Conservation (phyloP, 2,329 filamentous ascomycete genomes). For the Fusarium subtropicale region DNA sequence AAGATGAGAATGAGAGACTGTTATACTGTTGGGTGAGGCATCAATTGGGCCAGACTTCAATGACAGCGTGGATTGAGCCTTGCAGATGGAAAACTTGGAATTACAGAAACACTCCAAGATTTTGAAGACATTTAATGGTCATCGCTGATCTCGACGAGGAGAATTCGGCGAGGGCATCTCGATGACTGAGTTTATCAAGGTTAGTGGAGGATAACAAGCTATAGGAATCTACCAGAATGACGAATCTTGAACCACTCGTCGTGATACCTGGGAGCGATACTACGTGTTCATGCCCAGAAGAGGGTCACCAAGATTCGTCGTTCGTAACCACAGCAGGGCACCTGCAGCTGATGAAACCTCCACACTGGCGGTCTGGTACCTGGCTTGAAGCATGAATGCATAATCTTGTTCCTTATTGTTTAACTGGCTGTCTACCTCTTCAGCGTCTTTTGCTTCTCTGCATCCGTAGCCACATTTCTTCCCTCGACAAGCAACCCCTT, state of each 20-base stretch:
- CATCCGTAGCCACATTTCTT: slow-evolving; percentile 81
- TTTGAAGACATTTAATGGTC: neutral
- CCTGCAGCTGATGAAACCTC: slow-evolving; percentile 2
- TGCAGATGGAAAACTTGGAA: slow-evolving; percentile 23
- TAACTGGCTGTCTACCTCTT: slow-evolving; percentile 61
- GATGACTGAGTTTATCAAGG: slow-evolving; percentile 3
- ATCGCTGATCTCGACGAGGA: slow-evolving; percentile 1
- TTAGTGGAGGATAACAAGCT: neutral
- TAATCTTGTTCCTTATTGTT: slow-evolving; percentile 20
- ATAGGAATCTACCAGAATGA: neutral
- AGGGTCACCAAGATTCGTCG: neutral
- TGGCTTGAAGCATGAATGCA: slow-evolving; percentile 9
- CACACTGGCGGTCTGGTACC: neutral
- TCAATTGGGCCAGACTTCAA: neutral
- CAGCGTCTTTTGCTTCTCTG: slow-evolving; percentile 87
- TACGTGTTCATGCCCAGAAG: slow-evolving; percentile 2
- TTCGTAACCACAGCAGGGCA: neutral
- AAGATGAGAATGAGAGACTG: neutral
- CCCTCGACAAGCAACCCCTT: slow-evolving; percentile 91
- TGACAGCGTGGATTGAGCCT: slow-evolving; percentile 15
- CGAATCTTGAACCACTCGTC: neutral
- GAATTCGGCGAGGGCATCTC: neutral
- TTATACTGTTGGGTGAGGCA: neutral
- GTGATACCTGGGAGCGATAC: neutral
- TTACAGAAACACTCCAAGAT: slow-evolving; percentile 1